Base-by-base conservation (phyloP, 2,329 filamentous ascomycete species). In the Penicillium sp. region DNA sequence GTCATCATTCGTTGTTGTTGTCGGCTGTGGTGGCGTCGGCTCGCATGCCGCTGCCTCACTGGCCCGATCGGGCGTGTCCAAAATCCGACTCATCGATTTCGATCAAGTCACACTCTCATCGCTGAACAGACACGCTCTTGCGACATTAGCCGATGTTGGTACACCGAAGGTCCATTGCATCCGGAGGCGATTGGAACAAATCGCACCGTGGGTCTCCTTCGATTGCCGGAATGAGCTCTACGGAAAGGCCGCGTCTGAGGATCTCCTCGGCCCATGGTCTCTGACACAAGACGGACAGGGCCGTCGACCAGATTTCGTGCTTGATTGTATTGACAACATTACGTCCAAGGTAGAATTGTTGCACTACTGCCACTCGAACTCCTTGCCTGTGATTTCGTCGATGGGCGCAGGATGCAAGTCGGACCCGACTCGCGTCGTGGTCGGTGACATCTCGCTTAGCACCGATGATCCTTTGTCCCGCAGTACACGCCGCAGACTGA, bases 281-380 rank as follows among this genome's bases (percentile, higher is more conserved):
- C 63, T 73, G 61, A 16, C 84, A 82, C 70, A 73, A 31, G 68
- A 70, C 7, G 71, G 74, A 19, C 68, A 70, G 34, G 72, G 72
- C n/a, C 72, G 68, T 46, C 82, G 82, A 66, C 92, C 92, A 1
- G 88, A 93, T 67, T 99, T 88, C 69, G 86, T 99, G n/a, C 85
- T 99, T 36, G 94, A 99, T 75, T 95, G 93, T 23, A 99, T 99
- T 64, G 94, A 99, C 75, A 97, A 99, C 71, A 97, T 99, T 61
- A 91, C 96, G 50, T 96, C 91, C 53, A 99, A 99, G 78, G 93
- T 99, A 3, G 89, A 88, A 19, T 79, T 99, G 53, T 81, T 99
- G 40, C 87, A 91, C 68, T 96, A 95, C 76, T 99, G 94, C 76
- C 82, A 92, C 71, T 84, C 87, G 59, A 83, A 91, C 70, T 80